A percentile compares a stretch with the other conserved stretches of the same genome.
Evolutionary conservation across 129 eudicot species (phyloP).

Genomic region (Tanacetum coccineum): DNA sequence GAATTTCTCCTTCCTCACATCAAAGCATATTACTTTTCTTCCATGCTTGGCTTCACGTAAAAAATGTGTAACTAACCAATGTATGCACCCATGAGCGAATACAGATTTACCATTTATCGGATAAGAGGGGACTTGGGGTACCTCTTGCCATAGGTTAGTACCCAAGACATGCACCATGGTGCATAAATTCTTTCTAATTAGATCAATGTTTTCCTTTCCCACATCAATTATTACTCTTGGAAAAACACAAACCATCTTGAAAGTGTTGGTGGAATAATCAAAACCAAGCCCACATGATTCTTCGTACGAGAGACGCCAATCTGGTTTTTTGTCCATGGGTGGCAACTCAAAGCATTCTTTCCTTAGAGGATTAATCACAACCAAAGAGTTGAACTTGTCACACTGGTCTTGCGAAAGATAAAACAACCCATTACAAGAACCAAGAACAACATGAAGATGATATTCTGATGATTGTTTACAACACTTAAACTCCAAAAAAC

Average conservation of each 20-base stretch:
- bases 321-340: neutral
- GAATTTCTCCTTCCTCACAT: constrained; percentile 6
- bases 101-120: neutral
- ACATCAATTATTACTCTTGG: too few relatives aligned
- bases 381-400: neutral
- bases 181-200: neutral
- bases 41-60: neutral
- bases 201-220: neutral
- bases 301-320: neutral
- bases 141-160: neutral
- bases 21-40: neutral
- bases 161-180: constrained; percentile 19
- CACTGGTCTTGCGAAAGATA: too few relatives aligned
- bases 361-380: constrained; percentile 5
- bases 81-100: constrained; percentile 8
- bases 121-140: neutral
- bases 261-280: constrained; percentile 6
- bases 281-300: constrained; percentile 8
- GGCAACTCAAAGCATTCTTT: constrained; percentile 1
- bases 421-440: constrained; percentile 12
- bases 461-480: neutral
- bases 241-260: neutral
- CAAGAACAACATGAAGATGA: neutral
- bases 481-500: neutral
- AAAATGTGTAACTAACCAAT: neutral